Base-by-base conservation (phyloP, 73 alveolate species). In the Stentor coeruleus region DNA sequence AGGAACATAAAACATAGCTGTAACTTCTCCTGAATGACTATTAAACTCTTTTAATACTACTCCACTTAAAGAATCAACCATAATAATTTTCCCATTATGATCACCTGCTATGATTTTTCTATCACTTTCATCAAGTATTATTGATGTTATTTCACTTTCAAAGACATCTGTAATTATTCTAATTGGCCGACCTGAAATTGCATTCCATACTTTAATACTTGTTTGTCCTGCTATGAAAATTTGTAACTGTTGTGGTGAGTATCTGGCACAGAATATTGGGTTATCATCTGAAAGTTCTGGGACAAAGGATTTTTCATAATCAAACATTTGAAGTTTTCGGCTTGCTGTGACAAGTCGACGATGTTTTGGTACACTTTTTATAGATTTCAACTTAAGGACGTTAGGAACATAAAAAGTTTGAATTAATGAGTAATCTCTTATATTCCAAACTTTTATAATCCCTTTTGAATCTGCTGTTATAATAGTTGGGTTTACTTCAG, bases 401-500 rank as follows among this genome's bases (percentile, higher is more conserved):
- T 85, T 89, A 2, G 90, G 81, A 26, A 90, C 93, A 76, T 83
- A 87, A 72, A 90, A 87, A 30, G 96, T 87, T 74, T 90, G 90
- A n/a, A 66, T 79, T 85, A 91, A 90, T 33, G 93, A 74, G 79
- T 90, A 90, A 77, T 90, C 93, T 59, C 82, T 90, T 40, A 90
- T 87, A 80, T 90, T 90, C 93, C 96, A 90, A 3, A 90, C 87
- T 86, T 90, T 90, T 11, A 90, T 88, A 88, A 87, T 86, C 11
- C 96, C 96, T 35, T 90, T 87, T 3, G 93, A 86, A 77, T 90
- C 96, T 72, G 93, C 89, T 3, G 96, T 90, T 26, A 90, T 83
- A 86, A 90, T 86, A 35, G 88, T 85, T 26, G 91, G 91, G 39
- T 86, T 81, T 41, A 86, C 86, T 26, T 85, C 85, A 20, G 96